Base-by-base conservation (phyloP, 2,329 filamentous ascomycete species). In the Teratosphaeria pseudoeucalypti region DNA sequence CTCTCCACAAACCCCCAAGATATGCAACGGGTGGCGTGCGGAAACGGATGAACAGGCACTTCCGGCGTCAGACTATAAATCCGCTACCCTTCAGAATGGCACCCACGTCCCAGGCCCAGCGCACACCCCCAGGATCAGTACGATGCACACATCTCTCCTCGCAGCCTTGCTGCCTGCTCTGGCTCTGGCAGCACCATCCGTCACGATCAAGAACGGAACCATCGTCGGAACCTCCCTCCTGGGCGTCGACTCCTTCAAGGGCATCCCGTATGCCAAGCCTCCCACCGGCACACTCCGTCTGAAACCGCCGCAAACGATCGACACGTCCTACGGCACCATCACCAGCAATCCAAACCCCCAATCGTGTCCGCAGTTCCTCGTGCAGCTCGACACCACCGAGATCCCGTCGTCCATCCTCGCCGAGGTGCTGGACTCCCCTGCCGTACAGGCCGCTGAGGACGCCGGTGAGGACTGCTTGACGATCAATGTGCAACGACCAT, bases 221-320 rank as follows among this genome's bases (percentile, higher is more conserved):
- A 74, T 88, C 37, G 70, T 81, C 52, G 84, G 84, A 43, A 71
- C 69, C 59, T 73, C 65, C 61, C 68, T 72, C 2, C 66, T 70
- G 2, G 72, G 74, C 29, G 79, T 90, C 23, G 88, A 92, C 60
- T 82, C 78, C 29, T 92, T 89, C 75, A 84, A 81, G 58, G 88
- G 85, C 26, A 89, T 94, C 59, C 89, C 88, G 2, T 94, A 85
- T 68, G 88, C 88, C 2, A 77, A 89, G 62, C 81, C 87, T 1
- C 89, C 89, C 0, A 78, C 82, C 0, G 87, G 86, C 0, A 71
- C 77, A 2, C 76, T 90, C 27, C 84, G 89, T 16, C 80, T 94
- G 37, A 85, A 82, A 68, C 85, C 87, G 6, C 89, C 89, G 0
- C 79, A 84, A 67, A 77, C 80, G 7, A 74, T 89, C 16, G 82